Base-by-base conservation (phyloP, 2,329 filamentous ascomycete species). In the Ceratocystiopsis brevicomis region DNA sequence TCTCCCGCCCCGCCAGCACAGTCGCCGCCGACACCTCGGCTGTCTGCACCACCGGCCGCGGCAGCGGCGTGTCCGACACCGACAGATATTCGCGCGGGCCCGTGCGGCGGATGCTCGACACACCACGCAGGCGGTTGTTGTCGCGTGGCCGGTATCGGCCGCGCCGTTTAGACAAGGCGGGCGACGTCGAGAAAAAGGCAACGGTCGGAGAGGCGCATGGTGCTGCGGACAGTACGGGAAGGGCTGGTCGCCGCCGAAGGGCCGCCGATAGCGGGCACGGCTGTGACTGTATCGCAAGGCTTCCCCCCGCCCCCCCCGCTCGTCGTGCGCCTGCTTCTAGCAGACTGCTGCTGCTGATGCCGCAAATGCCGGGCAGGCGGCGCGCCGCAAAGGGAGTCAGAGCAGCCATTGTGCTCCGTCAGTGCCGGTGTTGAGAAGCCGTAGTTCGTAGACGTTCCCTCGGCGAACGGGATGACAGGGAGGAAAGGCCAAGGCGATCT, bases 81-180 rank as follows among this genome's bases (percentile, higher is more conserved):
- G 79, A 81, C 44, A 92, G 65, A n/a, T 71, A 74, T 56, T 81
- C 76, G 42, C 77, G 73, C 6, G 77, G 76, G 0, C 87, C 87
- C 1, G 81, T 85, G 41, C 80, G 71, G 51, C 82, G 78, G 45
- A 93, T 69, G 19, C 78, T 80, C 44, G 85, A 94, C 42, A 94
- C 74, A 38, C 86, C 88, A 48, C 90, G 81, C 48, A 74, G 65
- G 50, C 71, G 77, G 66, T 84, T 95, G 63, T 74, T 75, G 64
- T 95, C 87, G 56, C 76, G 74, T 48, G 65, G 68, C 55, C 62
- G 65, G 59, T 66, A 62, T 35, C 43, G 53, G 45, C 21, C n/a
- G 6, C 55, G 51, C n/a, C 64, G 63, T 54, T 64, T 62, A 51
- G 60, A 51, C 53, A 66, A 52, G 62, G 65, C 49, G 59, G 63